Evolutionary conservation across 2,329 filamentous ascomycete genomes (phyloP).

Genomic region (Colletotrichum simmondsii): DNA sequence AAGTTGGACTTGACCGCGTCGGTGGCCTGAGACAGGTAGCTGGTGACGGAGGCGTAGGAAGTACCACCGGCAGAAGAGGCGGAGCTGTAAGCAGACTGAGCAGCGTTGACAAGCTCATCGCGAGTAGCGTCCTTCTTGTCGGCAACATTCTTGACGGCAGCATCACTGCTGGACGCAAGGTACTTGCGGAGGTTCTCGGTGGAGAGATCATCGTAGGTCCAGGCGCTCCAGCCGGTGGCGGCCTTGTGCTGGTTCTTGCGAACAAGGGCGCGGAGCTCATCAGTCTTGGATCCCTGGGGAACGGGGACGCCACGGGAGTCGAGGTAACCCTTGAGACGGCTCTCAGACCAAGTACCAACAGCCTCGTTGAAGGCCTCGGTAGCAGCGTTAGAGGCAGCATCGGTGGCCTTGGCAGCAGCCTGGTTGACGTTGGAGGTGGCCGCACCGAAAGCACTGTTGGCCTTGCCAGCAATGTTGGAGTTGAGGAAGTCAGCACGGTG

Average conservation of each 20-base stretch:
- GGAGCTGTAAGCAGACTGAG: slow-evolving; percentile 68
- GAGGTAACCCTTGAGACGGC: slow-evolving; percentile 80
- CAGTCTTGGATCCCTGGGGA: slow-evolving; percentile 76
- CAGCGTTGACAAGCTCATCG: slow-evolving; percentile 77
- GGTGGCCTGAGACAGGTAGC: slow-evolving; percentile 74
- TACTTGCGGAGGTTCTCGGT: slow-evolving; percentile 75
- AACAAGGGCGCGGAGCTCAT: slow-evolving; percentile 80
- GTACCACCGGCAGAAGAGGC: slow-evolving; percentile 68
- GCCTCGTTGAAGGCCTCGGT: slow-evolving; percentile 75
- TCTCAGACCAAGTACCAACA: slow-evolving; percentile 76
- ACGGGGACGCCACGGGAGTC: slow-evolving; percentile 82
- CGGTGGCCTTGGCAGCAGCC: slow-evolving; percentile 79
- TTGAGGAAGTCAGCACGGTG: slow-evolving; percentile 79
- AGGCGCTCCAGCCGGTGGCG: slow-evolving; percentile 73
- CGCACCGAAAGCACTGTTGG: slow-evolving; percentile 72
- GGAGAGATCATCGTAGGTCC: slow-evolving; percentile 84
- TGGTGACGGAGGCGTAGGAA: slow-evolving; percentile 75
- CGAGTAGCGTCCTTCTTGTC: slow-evolving; percentile 74
- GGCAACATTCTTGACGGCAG: slow-evolving; percentile 66
- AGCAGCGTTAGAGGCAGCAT: slow-evolving; percentile 70
- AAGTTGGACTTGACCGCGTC: slow-evolving; percentile 71
- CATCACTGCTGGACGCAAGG: slow-evolving; percentile 62
- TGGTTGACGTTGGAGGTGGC: slow-evolving; percentile 82
- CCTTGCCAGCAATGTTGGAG: slow-evolving; percentile 69
- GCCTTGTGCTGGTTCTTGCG: slow-evolving; percentile 79